Evolutionary conservation across 2,329 filamentous ascomycete species (phyloP).

Genomic region (Monosporascus sp.): DNA sequence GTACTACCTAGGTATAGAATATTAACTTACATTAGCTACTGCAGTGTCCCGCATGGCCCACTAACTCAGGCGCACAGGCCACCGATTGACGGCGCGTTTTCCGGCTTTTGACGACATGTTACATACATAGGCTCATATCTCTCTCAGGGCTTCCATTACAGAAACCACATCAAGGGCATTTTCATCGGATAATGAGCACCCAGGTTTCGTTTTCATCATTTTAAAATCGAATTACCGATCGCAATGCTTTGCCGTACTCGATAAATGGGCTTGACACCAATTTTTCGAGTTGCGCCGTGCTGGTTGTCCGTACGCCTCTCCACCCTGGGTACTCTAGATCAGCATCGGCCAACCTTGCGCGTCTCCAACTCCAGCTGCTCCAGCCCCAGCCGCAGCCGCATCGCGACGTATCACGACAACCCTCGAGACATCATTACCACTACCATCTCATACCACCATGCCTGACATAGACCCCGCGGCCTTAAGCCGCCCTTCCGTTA

Average conservation of each 20-base stretch:
- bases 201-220: slow-evolving; percentile 13
- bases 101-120: background rate
- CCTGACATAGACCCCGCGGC: slow-evolving; percentile 67
- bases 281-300: slow-evolving; percentile 22
- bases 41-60: background rate
- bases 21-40: too few species aligned
- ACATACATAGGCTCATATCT: background rate
- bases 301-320: slow-evolving; percentile 19
- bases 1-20: too few species aligned
- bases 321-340: slow-evolving; percentile 6
- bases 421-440: slow-evolving; percentile 7
- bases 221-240: slow-evolving; percentile 13
- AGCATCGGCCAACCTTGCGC: slow-evolving; percentile 12
- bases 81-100: background rate
- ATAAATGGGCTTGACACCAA: slow-evolving; percentile 20
- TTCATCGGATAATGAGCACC: slow-evolving; percentile 17
- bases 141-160: background rate
- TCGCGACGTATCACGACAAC: slow-evolving; percentile 18
- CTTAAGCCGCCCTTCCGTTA: slow-evolving; percentile 55
- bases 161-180: slow-evolving; percentile 10
- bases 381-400: slow-evolving; percentile 1
- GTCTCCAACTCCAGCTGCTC: background rate
- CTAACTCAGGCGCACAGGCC: background rate
- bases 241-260: slow-evolving; percentile 15
- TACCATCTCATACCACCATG: slow-evolving; percentile 36